Base-by-base conservation (phyloP, 345 rosid genomes). In the Alliaria petiolata region DNA sequence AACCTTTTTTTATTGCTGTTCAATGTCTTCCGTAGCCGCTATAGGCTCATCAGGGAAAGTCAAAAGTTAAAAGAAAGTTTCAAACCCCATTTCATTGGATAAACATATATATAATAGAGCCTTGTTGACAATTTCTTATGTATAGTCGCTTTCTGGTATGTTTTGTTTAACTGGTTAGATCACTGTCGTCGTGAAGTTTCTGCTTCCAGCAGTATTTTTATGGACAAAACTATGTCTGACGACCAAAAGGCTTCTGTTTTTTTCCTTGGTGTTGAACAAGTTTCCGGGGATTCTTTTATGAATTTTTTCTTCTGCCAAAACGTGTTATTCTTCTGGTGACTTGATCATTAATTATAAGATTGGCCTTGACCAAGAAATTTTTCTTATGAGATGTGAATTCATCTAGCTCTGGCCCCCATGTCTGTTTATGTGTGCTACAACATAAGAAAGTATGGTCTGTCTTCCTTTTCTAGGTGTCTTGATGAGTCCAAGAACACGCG, bases 111-210 rank as follows among this genome's bases (percentile, higher is more conserved):
- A 55, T 2, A 63, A 64, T 38, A 46, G 8, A 22, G 35, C 17
- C 17, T 65, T 17, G 51, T 65, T 65, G 71, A 74, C 30, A 30
- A 0, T 47, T 74, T 65, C 61, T 64, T 35, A 45, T 36, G 38
- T 36, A 35, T 8, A 42, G 66, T 74, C 66, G 3, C 72, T 74
- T 65, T 73, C 66, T 73, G 58, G 51, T 65, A 56, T 65, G 71
- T 57, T 62, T 73, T 38, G 26, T 73, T n/a, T 46, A 65, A 73
- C 60, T 56, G 43, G 22, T 65, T 73, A 30, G 71, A 65, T 73
- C 71, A 73, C 51, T 73, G 17, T 65, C 71, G 47, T 57, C 6
- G 17, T 17, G 57, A 71, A 53, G 47, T 11, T 34, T 71, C 46
- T 34, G 6, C 34, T 62, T 34, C 54, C 38, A 55, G 16, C 46